Conservation (phyloP, 129 eudicot genomes). For the Oenanthe sinensis region DNA sequence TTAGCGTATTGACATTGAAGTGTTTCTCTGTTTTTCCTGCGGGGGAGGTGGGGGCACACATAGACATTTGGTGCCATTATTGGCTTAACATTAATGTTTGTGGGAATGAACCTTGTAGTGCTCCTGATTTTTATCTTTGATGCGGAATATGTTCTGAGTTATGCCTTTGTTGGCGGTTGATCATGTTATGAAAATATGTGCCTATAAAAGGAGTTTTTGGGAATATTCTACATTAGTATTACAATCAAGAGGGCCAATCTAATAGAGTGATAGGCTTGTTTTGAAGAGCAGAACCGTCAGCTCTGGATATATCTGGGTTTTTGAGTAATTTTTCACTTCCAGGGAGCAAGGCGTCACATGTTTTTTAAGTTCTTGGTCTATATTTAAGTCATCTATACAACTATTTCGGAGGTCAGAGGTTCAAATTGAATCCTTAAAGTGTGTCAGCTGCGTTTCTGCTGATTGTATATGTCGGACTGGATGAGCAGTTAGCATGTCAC, state of each 20-base stretch:
- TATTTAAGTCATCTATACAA: background rate
- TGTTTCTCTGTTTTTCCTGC: background rate
- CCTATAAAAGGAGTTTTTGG: background rate
- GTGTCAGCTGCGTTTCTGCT: background rate
- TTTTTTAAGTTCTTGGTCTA: background rate
- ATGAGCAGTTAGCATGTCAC: background rate
- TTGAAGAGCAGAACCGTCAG: background rate
- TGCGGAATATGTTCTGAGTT: background rate
- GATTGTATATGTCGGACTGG: background rate
- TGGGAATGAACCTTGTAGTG: background rate
- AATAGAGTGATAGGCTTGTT: no score
- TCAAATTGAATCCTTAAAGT: background rate
- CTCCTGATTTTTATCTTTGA: background rate
- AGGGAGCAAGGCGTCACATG: background rate
- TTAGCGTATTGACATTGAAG: background rate
- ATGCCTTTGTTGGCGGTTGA: background rate
- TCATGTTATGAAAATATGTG: background rate
- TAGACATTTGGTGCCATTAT: background rate
- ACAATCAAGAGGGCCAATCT: no score
- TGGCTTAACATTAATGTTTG: background rate
- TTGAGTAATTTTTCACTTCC: background rate
- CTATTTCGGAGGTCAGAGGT: background rate
- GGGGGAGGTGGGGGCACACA: background rate
- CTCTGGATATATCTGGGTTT: background rate
- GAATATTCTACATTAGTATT: background rate